Conservation (phyloP, 768 basidiomycete genomes). For the Pisolithus tinctorius region DNA sequence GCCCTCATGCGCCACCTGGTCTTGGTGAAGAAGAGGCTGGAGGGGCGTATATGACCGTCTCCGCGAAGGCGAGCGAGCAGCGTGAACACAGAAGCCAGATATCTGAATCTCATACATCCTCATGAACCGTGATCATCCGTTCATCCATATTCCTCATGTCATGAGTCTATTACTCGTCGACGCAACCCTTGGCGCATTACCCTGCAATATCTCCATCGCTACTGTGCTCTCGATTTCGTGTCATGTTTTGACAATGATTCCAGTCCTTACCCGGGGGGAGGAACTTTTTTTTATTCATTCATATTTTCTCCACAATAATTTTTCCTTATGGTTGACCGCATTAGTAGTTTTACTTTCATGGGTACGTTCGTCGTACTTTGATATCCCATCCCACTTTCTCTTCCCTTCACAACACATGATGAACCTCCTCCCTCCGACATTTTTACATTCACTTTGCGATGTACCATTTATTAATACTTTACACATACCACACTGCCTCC, state of each 20-base stretch:
- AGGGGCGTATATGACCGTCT: slow-evolving; percentile 82
- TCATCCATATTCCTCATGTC: slow-evolving; percentile 13
- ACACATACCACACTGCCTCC: slow-evolving; percentile 28
- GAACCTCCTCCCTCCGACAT: slow-evolving; percentile 11
- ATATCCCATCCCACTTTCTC: slow-evolving; percentile 19
- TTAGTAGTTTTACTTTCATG: slow-evolving; percentile 18
- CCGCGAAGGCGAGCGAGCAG: slow-evolving; percentile 70
- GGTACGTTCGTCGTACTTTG: slow-evolving; percentile 19
- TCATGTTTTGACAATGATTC: slow-evolving; percentile 14
- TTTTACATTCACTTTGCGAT: slow-evolving; percentile 18
- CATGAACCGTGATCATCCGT: slow-evolving; percentile 21
- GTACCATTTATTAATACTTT: slow-evolving; percentile 29
- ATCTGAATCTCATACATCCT: slow-evolving; percentile 19
- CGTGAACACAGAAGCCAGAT: slow-evolving; percentile 29
- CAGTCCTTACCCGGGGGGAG: slow-evolving; percentile 12
- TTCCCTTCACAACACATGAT: slow-evolving; percentile 21
- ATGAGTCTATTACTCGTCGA: slow-evolving; percentile 17
- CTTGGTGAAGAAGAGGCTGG: slow-evolving; percentile 65
- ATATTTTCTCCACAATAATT: slow-evolving; percentile 28
- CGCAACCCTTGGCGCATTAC: slow-evolving; percentile 22
- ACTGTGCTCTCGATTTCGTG: slow-evolving; percentile 15
- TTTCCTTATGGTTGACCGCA: slow-evolving; percentile 22
- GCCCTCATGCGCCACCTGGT: slow-evolving; percentile 66
- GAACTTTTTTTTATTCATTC: slow-evolving; percentile 6
- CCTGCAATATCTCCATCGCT: slow-evolving; percentile 16